phyloP scores from a whole-genome alignment of 805 yeast genomes.

The Myxozyma kluyveri region DNA sequence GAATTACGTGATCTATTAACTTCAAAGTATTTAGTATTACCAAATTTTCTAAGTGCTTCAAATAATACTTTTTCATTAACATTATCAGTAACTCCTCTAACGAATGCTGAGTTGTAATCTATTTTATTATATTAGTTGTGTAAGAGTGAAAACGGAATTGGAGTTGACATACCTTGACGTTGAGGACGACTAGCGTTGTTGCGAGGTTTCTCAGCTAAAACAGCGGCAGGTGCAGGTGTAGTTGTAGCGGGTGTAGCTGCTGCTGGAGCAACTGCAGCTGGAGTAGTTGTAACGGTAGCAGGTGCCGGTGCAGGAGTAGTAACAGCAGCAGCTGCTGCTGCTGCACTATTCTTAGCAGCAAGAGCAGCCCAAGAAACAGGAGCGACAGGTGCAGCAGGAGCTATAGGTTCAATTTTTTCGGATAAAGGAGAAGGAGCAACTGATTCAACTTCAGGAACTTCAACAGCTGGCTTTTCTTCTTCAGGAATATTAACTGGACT shows the following conservation, averaged over 20 bases:
- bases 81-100: conserved; percentile 37
- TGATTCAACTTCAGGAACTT: conserved; percentile 13
- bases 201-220: neutral
- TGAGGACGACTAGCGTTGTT: too few species aligned
- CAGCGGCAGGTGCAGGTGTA: conserved; percentile 12
- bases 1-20: conserved; percentile 36
- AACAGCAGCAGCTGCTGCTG: conserved; percentile 24
- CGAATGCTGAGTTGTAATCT: conserved; percentile 40
- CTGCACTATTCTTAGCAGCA: conserved; percentile 28
- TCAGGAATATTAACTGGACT: conserved; percentile 10
- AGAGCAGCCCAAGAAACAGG: conserved; percentile 36
- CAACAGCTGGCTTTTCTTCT: conserved; percentile 16
- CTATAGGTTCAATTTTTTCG: conserved; percentile 7
- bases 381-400: conserved; percentile 28
- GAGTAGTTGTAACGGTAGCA: conserved; percentile 18
- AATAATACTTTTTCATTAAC: conserved; percentile 34
- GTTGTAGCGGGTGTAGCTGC: conserved; percentile 14
- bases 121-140: conserved; percentile 1
- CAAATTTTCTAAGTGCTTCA: conserved; percentile 36
- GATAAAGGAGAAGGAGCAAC: conserved; percentile 20
- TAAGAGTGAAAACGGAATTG: too few species aligned
- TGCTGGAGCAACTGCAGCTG: conserved; percentile 30
- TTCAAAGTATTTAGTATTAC: conserved; percentile 39
- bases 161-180: too few species aligned
- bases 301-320: conserved; percentile 25